Base-by-base conservation (phyloP, 2,329 filamentous ascomycete genomes). In the Clonostachys byssicola region DNA sequence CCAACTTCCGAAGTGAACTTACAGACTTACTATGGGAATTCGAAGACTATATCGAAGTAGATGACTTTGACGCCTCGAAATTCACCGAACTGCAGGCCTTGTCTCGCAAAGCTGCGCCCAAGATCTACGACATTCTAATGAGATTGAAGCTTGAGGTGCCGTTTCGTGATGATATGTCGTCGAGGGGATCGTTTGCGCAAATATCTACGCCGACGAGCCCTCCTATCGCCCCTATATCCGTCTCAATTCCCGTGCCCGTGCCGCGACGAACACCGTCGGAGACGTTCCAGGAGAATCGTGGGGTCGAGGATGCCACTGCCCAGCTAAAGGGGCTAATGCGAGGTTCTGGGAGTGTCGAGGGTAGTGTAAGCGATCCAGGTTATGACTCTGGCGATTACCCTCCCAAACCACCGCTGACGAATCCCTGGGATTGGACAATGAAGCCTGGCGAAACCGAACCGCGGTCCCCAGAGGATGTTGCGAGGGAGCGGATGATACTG, bases 11-110 rank as follows among this genome's bases (percentile, higher is more conserved):
- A 42, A 63, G 66, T 16, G 66, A 73, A 47, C 63, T 82, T 39
- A 73, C 68, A 49, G 70, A 75, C 42, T 55, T 79, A 20, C 60
- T 81, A 7, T 82, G 77, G 70, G 77, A 77, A 45, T 80, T 82
- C 53, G 78, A 82, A 47, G 77, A 81, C 46, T 79, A 67, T 52
- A 60, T 74, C 50, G 73, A 77, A 44, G 54, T 62, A 13, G 71
- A 76, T 34, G 66, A 66, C 20, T 81, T 81, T 50, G 74, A 80
- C n/a, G 59, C 64, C 23, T 66, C 65, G 16, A 76, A 74, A 50
- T 81, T 74, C 46, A 59, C 65, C 16, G 68, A 75, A 52, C 62
- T 81, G 5, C 73, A 75, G 54, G 67, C 67, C 36, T 55, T 71
- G 6, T 75, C 74, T 14, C 69, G 75, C 46, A 71, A 71, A 44